Conservation (phyloP, 305 asterid species). For the Fraxinus baroniana region DNA sequence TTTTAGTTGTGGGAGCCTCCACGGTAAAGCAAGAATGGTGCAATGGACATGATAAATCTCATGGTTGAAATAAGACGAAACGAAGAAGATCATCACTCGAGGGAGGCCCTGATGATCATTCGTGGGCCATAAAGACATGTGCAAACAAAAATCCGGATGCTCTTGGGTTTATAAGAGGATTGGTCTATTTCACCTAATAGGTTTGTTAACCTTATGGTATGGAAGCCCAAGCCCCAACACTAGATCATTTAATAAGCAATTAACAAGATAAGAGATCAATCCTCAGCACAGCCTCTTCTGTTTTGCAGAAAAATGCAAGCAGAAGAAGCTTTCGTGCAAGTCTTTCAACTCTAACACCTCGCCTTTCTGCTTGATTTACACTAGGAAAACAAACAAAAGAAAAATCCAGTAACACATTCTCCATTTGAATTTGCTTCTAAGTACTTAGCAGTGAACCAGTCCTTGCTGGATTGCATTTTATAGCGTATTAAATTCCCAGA, state of each 20-base stretch:
- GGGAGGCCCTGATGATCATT: not conserved
- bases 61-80: not conserved
- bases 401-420: not conserved
- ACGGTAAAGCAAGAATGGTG: not conserved
- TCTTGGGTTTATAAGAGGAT: not conserved
- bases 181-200: not conserved
- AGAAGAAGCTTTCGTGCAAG: not conserved
- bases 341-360: not conserved
- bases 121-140: not conserved
- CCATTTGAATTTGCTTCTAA: not conserved
- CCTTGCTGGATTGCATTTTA: not conserved
- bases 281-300: not conserved
- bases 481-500: not conserved
- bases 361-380: not conserved
- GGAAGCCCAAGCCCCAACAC: not conserved
- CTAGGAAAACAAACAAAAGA: not conserved
- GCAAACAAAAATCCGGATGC: not conserved
- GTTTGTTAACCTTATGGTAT: not conserved
- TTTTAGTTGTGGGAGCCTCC: not conserved
- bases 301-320: not conserved
- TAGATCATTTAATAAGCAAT: not conserved
- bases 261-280: not conserved
- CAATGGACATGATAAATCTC: not conserved
- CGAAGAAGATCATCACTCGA: not conserved
- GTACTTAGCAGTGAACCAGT: not conserved